Base-by-base conservation (phyloP, 2,329 filamentous ascomycete genomes). In the Orbilia brochopaga region DNA sequence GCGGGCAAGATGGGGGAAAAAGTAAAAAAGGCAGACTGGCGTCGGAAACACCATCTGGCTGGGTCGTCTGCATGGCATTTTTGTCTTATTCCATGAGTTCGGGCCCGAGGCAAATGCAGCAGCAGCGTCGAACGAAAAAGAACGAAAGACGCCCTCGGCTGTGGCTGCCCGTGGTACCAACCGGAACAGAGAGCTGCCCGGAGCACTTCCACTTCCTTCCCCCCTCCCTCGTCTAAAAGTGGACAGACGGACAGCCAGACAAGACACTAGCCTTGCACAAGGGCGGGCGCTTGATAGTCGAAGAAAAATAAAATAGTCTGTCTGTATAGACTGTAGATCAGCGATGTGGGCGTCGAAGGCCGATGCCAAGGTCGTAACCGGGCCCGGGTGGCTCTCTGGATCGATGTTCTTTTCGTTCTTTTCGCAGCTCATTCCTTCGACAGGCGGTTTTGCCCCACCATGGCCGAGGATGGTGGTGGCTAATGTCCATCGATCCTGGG, bases 11-110 rank as follows among this genome's bases (percentile, higher is more conserved):
- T 32, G 13, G 21, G 46, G 48, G 48, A 48, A 60, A 56, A 44
- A 35, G 32, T 44, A 55, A 65, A 65, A 64, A 48, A 59, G 35
- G 54, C 23, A 19, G 21, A 50, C 59, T 53, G 58, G 59, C 60
- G 50, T 72, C 67, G 67, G 67, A 72, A 72, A 72, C 67, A 65
- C 67, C 60, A 64, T 64, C 59, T 70, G 66, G 59, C 66, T 64
- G 66, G 66, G 59, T 70, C 58, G 32, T 21, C 32, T 65, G 67
- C 55, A 72, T 72, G 60, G 57, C 67, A 65, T 65, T 64, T 56
- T 54, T 72, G 60, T 72, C 60, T 60, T 61, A 56, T 65, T 65
- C 67, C 67, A 65, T 61, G 56, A 72, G 50, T 57, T 72, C 60
- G 60, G 59, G 59, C 59, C 66, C 65, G 55, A 53, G 59, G 60